Evolutionary conservation across 106 monocot species (phyloP), one percentile per base, ranked within the genome.

Genomic region (Acorus calamus): DNA sequence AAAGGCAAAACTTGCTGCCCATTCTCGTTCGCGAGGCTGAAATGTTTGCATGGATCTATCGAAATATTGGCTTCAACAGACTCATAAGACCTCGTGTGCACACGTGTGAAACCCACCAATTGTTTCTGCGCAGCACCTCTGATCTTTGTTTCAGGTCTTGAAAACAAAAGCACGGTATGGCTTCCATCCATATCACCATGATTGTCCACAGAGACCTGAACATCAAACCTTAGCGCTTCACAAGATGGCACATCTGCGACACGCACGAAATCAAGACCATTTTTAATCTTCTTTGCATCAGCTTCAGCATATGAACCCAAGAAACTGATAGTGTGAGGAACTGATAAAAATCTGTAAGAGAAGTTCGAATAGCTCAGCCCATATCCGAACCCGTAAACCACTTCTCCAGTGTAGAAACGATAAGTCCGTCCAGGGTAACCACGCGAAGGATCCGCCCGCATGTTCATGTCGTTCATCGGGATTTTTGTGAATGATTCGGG

Each of bases 391-490:
- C 56, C 56, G 57, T 85, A 98, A 6, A 98, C 85, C 11, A 66
- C 72, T 11, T 64, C 60, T 13, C 96, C 96, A 0, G 76, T 69
- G 72, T 98, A 98, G 69, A 98, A 98, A 42, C 91, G 64, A 59
- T 98, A 85, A 4, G 84, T 92, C 66, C 96, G 56, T 7, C 96
- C 96, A 0, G 96, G 96, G 72, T 88, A 92, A 14, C 64, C 77
- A 50, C 81, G 71, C 6, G 91, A 80, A 8, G 81, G 77, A 56
- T 92, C 83, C 5, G 96, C 57, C 46, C 96, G 76, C 96, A 98
- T 98, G 69, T 75, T 74, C 91, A 98, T 98, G 60, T 91, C 85
- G 14, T 62, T 78, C 96, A 98, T 98, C 4, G 96, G 84, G 51
- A 98, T 75, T 2, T 55, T 47, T 3, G 87, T 84, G 82, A 91